Percentiles rank a stretch among this genome's conserved stretches.
phyloP scores from a whole-genome alignment of 2,329 filamentous ascomycete genomes.

The Nakataea oryzae region DNA sequence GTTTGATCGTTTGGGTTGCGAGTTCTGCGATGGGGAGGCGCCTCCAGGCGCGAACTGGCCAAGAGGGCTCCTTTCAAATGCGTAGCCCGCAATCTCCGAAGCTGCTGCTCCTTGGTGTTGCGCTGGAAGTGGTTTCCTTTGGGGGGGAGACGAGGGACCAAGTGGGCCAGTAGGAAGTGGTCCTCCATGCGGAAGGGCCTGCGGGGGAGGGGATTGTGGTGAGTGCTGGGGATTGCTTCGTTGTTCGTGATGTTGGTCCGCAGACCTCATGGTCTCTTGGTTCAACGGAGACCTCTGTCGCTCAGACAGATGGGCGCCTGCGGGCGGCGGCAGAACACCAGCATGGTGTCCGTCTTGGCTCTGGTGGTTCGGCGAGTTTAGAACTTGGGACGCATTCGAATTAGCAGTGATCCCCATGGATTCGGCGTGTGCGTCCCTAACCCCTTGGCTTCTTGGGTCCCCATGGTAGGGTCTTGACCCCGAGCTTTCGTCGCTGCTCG shows the following conservation, averaged over 20 bases:
- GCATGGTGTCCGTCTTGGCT: slow-evolving; percentile 14
- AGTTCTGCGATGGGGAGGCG: slow-evolving; percentile 2
- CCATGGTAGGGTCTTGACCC: slow-evolving; percentile 10
- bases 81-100: slow-evolving; percentile 7
- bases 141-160: slow-evolving; percentile 14
- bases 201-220: not conserved
- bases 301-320: slow-evolving; percentile 12
- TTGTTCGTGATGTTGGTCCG: not conserved
- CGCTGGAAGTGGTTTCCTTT: slow-evolving; percentile 19
- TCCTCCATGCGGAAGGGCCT: not conserved
- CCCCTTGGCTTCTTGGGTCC: slow-evolving; percentile 32
- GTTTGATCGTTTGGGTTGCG: slow-evolving; percentile 21
- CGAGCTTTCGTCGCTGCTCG: slow-evolving; percentile 19
- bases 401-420: slow-evolving; percentile 43
- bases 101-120: not conserved
- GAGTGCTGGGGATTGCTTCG: not conserved
- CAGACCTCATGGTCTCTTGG: slow-evolving; percentile 17
- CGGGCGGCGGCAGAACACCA: not conserved
- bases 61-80: slow-evolving; percentile 10
- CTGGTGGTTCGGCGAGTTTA: slow-evolving; percentile 25
- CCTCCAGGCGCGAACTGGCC: slow-evolving; percentile 7
- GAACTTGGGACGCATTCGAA: slow-evolving; percentile 39
- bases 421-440: slow-evolving; percentile 33
- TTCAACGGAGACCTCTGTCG: slow-evolving; percentile 35
- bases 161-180: not conserved